Evolutionary conservation across 345 rosid species (phyloP).

Genomic region (Gossypium stocksii): DNA sequence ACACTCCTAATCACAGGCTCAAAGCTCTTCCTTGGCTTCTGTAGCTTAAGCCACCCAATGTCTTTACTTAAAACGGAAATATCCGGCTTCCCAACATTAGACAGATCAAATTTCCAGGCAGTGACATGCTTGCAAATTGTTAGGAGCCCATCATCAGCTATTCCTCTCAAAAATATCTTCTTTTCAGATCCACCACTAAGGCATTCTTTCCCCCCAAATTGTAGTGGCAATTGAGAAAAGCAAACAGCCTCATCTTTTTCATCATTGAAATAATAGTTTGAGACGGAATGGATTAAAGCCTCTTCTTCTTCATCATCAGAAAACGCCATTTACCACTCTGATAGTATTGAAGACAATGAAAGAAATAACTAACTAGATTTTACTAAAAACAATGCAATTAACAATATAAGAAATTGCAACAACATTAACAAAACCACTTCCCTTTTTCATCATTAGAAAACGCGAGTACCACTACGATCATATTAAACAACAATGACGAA

Average conservation of each 20-base stretch:
- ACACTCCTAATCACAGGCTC: conserved; percentile 47
- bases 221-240: conserved; percentile 59
- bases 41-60: conserved; percentile 56
- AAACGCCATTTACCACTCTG: conserved; percentile 39
- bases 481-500: neutral
- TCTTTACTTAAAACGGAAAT: conserved; percentile 64
- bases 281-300: conserved; percentile 39
- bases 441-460: conserved; percentile 73
- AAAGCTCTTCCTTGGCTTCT: conserved; percentile 74
- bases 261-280: conserved; percentile 55
- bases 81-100: conserved; percentile 37
- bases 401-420: neutral
- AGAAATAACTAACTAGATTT: neutral
- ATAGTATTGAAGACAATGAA: neutral
- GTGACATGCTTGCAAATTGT: conserved; percentile 50
- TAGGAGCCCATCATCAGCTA: conserved; percentile 52
- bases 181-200: conserved; percentile 14
- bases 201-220: conserved; percentile 40
- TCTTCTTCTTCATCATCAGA: conserved; percentile 77
- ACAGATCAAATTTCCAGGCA: conserved; percentile 76
- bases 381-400: neutral
- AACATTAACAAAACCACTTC: conserved; percentile 24
- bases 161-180: conserved; percentile 52
- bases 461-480: conserved; percentile 24
- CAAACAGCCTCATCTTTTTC: conserved; percentile 48